Evolutionary conservation across 768 basidiomycete genomes (phyloP), one percentile per base, ranked within the genome.

Genomic region (Paxillus involutus): DNA sequence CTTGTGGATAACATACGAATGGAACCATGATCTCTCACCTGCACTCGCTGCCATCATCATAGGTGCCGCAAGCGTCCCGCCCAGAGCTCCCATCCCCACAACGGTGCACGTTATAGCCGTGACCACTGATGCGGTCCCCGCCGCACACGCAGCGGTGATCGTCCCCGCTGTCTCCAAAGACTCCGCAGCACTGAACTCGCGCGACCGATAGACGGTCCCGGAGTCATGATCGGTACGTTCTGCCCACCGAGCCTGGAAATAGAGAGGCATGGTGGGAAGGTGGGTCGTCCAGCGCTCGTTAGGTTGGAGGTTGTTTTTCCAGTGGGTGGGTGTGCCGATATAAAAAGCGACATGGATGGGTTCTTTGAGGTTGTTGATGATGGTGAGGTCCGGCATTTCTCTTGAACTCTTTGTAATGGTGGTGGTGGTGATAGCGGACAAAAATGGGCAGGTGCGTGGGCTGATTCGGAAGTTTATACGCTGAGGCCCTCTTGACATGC

Each of bases 271-370:
- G 11, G 49, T 51, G 2, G 57, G 46, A 5, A 59, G 48, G 46
- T 53, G 51, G 0, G 30, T 43, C 4, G 48, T 64, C 63, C 63
- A 64, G 8, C 49, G 51, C 33, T 66, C 64, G 8, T 53, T 53
- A 0, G 58, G 56, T 24, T 53, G 42, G 16, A 63, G 56, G 16
- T 64, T 17, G 8, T 64, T 66, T 32, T 55, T 63, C 58, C 58
- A 59, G 17, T 46, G 44, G 2, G 48, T 44, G 1, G 58, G 58
- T 6, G 56, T 55, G 2, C 21, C 40, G n/a, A 66, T 33, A 32
- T 54, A 66, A 40, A 66, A 65, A 0, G 63, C 56, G 0, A 65
- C 42, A 2, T 66, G 63, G 30, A 65, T 57, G 10, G 56, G 26
- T 47, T 64, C 55, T 4, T 57, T 52, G 8, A 64, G 55, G 24